Conservation (phyloP, 371 early-diverging fungal species). For the Capillidium rhysosporum region DNA sequence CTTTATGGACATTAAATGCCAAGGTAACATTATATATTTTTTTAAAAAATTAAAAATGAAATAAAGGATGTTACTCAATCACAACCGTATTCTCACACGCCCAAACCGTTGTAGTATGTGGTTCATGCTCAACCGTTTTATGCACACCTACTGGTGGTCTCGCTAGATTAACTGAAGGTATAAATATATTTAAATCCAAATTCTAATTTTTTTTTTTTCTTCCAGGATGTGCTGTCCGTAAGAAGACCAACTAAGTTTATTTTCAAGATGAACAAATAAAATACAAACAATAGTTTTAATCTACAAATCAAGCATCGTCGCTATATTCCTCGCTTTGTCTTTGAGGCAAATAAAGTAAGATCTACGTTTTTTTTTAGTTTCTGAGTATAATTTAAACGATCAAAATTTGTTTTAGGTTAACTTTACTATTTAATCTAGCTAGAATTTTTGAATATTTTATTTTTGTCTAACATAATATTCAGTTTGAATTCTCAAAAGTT, state of each 20-base stretch:
- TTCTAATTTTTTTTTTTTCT: constrained; percentile 4
- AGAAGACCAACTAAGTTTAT: constrained; percentile 22
- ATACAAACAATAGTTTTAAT: too few relatives aligned
- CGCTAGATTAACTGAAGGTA: constrained; percentile 87
- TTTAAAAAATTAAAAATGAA: too few relatives aligned
- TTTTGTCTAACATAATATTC: too few relatives aligned
- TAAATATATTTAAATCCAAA: background rate
- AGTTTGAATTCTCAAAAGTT: too few relatives aligned
- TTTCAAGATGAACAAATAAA: background rate
- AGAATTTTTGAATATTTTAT: too few relatives aligned
- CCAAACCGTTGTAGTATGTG: constrained; percentile 94
- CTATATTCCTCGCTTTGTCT: too few relatives aligned
- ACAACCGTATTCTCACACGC: constrained; percentile 98
- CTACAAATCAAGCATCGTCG: too few relatives aligned
- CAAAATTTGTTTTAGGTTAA: too few relatives aligned
- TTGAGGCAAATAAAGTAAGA: too few relatives aligned
- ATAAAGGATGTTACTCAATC: constrained; percentile 82
- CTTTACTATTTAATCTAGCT: too few relatives aligned
- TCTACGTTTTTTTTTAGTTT: too few relatives aligned
- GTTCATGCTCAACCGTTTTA: constrained; percentile 85
- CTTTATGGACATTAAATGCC: constrained; percentile 99
- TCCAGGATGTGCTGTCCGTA: constrained; percentile 52
- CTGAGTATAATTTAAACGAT: too few relatives aligned
- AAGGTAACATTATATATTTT: constrained; percentile 28
- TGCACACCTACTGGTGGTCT: constrained; percentile 99